Percentiles rank a stretch among this genome's conserved stretches.
Conservation (phyloP, 192 early-diverging fungal species). For the Radiomyces spectabilis region DNA sequence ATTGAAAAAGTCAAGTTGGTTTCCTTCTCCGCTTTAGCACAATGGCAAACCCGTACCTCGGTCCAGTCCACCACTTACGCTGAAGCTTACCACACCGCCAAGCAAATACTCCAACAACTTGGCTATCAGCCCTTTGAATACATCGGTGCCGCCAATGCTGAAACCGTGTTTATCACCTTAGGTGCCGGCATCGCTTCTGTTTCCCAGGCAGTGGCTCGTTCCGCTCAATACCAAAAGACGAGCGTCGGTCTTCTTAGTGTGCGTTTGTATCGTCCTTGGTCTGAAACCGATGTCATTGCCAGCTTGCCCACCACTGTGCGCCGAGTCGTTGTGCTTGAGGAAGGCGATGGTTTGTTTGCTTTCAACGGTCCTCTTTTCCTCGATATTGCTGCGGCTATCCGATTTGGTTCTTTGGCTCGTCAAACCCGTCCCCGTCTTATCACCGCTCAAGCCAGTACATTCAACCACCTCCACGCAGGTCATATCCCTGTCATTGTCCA, state of each 20-base stretch:
- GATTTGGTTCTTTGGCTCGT: constrained; percentile 35
- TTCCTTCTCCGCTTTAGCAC: constrained; percentile 38
- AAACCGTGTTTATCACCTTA: constrained; percentile 73
- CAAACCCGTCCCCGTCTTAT: constrained; percentile 32
- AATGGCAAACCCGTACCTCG: background rate
- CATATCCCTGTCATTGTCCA: constrained; percentile 15
- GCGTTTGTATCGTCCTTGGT: constrained; percentile 84
- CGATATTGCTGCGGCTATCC: constrained; percentile 66
- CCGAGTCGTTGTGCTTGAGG: constrained; percentile 70
- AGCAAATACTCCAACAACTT: constrained; percentile 33
- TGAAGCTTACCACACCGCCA: constrained; percentile 25
- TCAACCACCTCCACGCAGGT: constrained; percentile 12
- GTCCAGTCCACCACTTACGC: background rate
- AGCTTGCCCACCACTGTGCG: constrained; percentile 60
- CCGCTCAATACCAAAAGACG: constrained; percentile 20
- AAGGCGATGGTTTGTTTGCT: constrained; percentile 37
- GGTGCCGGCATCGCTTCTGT: constrained; percentile 51
- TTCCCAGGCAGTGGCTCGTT: constrained; percentile 39
- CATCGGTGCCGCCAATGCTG: constrained; percentile 59
- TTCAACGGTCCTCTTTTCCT: constrained; percentile 63
- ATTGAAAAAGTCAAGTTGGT: constrained; percentile 43
- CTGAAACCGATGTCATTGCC: constrained; percentile 57
- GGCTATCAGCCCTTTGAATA: constrained; percentile 80
- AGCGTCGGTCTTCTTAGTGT: constrained; percentile 67
- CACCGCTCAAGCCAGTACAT: constrained; percentile 42